phyloP scores from a whole-genome alignment of 179 eudicot genomes.

The Patellifolia procumbens region DNA sequence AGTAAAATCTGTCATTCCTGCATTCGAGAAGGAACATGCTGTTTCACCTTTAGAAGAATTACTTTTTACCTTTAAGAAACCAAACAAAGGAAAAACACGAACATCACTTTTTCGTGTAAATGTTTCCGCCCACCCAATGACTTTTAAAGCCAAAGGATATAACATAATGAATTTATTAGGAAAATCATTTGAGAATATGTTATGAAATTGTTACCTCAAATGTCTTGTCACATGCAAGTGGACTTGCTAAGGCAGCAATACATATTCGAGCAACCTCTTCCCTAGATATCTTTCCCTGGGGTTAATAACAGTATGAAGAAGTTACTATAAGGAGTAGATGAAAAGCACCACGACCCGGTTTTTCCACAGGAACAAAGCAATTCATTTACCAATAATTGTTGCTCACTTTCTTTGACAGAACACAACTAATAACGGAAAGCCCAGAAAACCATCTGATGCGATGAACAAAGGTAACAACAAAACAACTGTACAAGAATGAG shows the following conservation, averaged over 20 bases:
- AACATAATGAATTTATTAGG: background rate
- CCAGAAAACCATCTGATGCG: too few relatives aligned
- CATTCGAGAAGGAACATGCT: too few relatives aligned
- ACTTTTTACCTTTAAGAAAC: too few relatives aligned
- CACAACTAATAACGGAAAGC: background rate
- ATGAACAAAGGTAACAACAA: conserved; percentile 2
- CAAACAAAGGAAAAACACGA: too few relatives aligned
- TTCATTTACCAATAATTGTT: background rate
- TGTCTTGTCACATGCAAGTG: conserved; percentile 84
- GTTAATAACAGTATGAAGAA: conserved; percentile 2
- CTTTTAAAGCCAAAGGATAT: background rate
- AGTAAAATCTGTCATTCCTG: too few relatives aligned
- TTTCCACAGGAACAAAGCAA: background rate
- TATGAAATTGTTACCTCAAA: conserved; percentile 60
- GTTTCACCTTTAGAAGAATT: too few relatives aligned
- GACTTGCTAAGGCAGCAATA: conserved; percentile 84
- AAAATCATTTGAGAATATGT: background rate
- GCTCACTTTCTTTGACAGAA: background rate
- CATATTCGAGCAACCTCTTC: conserved; percentile 93
- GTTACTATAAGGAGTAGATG: too few relatives aligned
- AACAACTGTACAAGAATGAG: background rate
- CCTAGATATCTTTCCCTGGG: conserved; percentile 90
- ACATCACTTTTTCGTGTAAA: too few relatives aligned
- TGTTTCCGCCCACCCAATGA: too few relatives aligned
- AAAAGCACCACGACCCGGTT: too few relatives aligned